These are phyloP conservation scores for Pythium coloratum DNA, from an alignment of 352 stramenopile species.

Conservation along the genomic window DNA sequence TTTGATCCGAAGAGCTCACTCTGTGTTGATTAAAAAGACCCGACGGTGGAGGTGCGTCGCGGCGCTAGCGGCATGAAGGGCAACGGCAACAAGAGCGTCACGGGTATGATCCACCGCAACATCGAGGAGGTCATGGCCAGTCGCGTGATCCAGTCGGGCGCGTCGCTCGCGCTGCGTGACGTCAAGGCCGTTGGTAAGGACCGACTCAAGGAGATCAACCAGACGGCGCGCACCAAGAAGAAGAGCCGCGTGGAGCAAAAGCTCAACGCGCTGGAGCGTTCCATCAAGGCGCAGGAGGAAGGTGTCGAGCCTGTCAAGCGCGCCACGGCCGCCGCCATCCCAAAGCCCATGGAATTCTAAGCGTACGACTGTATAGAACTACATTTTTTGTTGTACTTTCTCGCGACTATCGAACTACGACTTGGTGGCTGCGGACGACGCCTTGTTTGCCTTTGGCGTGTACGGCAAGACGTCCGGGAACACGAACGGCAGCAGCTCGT, in stretches of 20 bases:
- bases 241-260: conserved; percentile 85
- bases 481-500: conserved; percentile 75
- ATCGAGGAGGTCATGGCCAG: conserved; percentile 87
- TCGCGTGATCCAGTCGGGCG: conserved; percentile 73
- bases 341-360: conserved; percentile 20
- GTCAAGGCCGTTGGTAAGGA: conserved; percentile 77
- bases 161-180: conserved; percentile 56
- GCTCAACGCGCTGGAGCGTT: conserved; percentile 67
- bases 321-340: conserved; percentile 23
- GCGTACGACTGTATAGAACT: background rate
- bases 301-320: conserved; percentile 39
- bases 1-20: background rate
- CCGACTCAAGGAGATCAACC: conserved; percentile 85
- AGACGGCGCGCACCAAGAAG: conserved; percentile 80
- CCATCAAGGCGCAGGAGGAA: conserved; percentile 81
- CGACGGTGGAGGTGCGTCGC: conserved; percentile 78
- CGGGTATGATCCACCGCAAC: conserved; percentile 85
- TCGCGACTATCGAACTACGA: background rate
- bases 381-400: conserved; percentile 5
- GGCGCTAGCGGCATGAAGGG: conserved; percentile 74
- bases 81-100: conserved; percentile 72
- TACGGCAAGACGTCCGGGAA: conserved; percentile 67
- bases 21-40: conserved; percentile 39
- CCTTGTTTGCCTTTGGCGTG: conserved; percentile 35
- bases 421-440: background rate